These are phyloP conservation scores for Epichloe gansuensis DNA, from an alignment of 2,329 filamentous ascomycete genomes.

Conservation along the genomic window DNA sequence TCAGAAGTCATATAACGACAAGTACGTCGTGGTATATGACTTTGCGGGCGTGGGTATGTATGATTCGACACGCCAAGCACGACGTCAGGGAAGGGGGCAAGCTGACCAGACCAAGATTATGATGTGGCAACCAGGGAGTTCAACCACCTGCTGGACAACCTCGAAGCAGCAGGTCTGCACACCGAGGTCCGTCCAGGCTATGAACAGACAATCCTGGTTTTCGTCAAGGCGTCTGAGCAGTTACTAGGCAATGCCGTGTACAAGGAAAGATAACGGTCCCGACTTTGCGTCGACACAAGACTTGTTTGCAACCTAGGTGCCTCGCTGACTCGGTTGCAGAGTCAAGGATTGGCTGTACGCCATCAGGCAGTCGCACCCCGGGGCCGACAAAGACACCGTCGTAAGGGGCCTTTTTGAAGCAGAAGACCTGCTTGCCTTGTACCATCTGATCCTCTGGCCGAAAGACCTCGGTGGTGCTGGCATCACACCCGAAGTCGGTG, in stretches of 20 bases:
- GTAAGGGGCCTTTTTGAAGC: conserved; percentile 41
- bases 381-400: conserved; percentile 38
- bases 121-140: conserved; percentile 23
- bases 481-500: conserved; percentile 42
- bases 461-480: conserved; percentile 48
- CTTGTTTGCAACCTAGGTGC: background rate
- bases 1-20: conserved; percentile 4
- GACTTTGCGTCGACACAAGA: background rate
- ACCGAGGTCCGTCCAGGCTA: conserved; percentile 61
- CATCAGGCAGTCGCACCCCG: conserved; percentile 50
- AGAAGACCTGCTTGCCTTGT: conserved; percentile 57
- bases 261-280: conserved; percentile 40
- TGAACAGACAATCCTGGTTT: conserved; percentile 53
- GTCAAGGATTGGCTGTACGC: conserved; percentile 67
- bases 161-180: conserved; percentile 51
- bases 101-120: conserved; percentile 15
- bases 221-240: conserved; percentile 49
- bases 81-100: background rate
- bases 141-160: conserved; percentile 38
- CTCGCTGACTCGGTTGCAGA: conserved; percentile 23
- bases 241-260: conserved; percentile 53
- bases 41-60: conserved; percentile 21
- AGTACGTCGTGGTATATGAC: conserved; percentile 28
- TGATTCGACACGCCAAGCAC: too few relatives aligned
- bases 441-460: conserved; percentile 50